Conservation (phyloP, 345 rosid species). For the Syzygium aromaticum region DNA sequence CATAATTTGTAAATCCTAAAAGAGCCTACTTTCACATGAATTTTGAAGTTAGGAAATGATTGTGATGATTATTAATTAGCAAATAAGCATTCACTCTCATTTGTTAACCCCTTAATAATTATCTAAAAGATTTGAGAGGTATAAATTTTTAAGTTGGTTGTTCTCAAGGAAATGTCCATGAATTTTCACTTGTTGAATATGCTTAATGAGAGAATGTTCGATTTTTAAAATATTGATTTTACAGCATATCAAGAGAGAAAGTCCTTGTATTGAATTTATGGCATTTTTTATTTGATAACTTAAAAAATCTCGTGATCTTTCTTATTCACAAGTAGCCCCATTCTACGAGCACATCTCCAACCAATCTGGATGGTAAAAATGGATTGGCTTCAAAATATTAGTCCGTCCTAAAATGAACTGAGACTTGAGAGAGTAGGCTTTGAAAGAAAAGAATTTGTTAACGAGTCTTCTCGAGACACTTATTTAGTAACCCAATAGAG, state of each 20-base stretch:
- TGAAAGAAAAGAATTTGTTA: neutral
- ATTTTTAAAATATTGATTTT: neutral
- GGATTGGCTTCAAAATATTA: neutral
- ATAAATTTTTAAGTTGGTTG: neutral
- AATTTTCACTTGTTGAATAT: neutral
- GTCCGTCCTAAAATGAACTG: neutral
- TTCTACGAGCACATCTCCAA: neutral
- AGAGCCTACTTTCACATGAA: neutral
- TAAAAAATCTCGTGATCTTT: neutral
- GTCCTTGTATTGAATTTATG: neutral
- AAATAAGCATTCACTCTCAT: neutral
- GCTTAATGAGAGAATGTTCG: neutral
- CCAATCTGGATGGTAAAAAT: neutral
- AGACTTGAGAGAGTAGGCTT: neutral
- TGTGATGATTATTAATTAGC: neutral
- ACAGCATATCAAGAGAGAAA: neutral
- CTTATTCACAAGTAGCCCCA: neutral
- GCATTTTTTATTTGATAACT: neutral
- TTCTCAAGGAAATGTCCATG: neutral
- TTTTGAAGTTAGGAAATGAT: neutral
- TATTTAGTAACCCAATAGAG: neutral
- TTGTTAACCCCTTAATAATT: neutral
- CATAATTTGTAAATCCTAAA: neutral
- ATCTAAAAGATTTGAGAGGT: neutral
- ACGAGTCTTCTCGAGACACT: neutral